These are phyloP conservation scores for Talaromyces pinophilus DNA, from an alignment of 2,329 filamentous ascomycete genomes.

Conservation along the genomic window DNA sequence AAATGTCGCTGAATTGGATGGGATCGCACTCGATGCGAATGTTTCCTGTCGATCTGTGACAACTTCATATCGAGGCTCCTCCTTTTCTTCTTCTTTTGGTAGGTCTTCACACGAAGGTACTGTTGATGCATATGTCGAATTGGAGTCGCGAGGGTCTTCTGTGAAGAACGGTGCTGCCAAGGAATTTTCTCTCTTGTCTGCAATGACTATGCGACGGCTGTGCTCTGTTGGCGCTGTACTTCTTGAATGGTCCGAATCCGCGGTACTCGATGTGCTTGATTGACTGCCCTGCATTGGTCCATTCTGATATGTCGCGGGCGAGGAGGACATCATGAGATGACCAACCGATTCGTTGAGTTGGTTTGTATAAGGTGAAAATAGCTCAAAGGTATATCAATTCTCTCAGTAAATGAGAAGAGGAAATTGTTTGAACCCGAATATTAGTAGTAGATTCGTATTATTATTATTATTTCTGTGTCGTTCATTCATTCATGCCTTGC, in stretches of 20 bases:
- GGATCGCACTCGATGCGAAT: constrained; percentile 65
- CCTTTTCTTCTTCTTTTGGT: constrained; percentile 38
- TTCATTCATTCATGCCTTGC: constrained; percentile 13
- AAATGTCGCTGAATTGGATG: constrained; percentile 81
- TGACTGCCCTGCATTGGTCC: constrained; percentile 33
- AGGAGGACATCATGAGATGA: constrained; percentile 32
- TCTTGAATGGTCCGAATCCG: constrained; percentile 40
- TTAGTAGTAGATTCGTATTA: not conserved
- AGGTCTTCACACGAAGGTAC: constrained; percentile 62
- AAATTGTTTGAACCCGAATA: not conserved
- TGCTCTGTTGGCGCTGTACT: constrained; percentile 44
- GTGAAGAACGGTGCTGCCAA: constrained; percentile 24
- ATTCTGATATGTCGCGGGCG: constrained; percentile 33
- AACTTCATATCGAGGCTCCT: constrained; percentile 52
- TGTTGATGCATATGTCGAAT: constrained; percentile 79
- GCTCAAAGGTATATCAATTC: not conserved
- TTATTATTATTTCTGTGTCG: not conserved
- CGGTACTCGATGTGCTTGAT: constrained; percentile 43
- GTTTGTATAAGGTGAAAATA: not conserved
- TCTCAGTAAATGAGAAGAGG: not conserved
- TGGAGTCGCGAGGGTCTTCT: constrained; percentile 56
- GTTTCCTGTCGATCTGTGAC: constrained; percentile 56
- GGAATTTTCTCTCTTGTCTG: constrained; percentile 27
- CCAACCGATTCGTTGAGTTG: not conserved
- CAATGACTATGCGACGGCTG: constrained; percentile 36